phyloP scores from a whole-genome alignment of 2,329 filamentous ascomycete species.

The Raffaelea albimanens region DNA sequence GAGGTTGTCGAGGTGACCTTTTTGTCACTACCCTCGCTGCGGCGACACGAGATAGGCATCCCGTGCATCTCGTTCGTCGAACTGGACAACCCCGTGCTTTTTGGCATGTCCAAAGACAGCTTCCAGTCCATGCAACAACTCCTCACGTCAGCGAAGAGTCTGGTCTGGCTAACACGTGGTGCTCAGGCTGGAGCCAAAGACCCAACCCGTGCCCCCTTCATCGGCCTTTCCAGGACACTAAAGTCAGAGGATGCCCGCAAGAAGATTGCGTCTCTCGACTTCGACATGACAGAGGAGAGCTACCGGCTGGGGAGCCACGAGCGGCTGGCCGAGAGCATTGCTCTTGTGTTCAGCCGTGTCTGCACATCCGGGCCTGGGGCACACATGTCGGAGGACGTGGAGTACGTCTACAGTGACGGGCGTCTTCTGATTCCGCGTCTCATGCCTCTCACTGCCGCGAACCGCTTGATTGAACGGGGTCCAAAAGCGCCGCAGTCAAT shows the following conservation, averaged over 20 bases:
- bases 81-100: conserved; percentile 21
- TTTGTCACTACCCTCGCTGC: background rate
- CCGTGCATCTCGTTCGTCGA: conserved; percentile 39
- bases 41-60: conserved; percentile 13
- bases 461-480: conserved; percentile 31
- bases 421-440: conserved; percentile 31
- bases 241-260: conserved; percentile 38
- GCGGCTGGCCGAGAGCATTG: background rate
- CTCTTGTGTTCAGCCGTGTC: background rate
- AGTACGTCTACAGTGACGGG: conserved; percentile 22
- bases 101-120: conserved; percentile 25
- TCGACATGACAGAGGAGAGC: conserved; percentile 14
- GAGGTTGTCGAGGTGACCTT: background rate
- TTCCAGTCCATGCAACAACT: conserved; percentile 33
- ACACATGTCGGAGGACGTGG: conserved; percentile 15
- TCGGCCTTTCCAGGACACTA: conserved; percentile 37
- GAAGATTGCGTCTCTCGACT: conserved; percentile 32
- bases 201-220: conserved; percentile 28
- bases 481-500: background rate
- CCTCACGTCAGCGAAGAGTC: conserved; percentile 22
- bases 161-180: conserved; percentile 39
- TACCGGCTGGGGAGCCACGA: background rate
- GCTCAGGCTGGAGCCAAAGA: conserved; percentile 25
- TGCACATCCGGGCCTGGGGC: conserved; percentile 7
- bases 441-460: conserved; percentile 27